These are phyloP conservation scores for Aureobasidium zeae DNA, from an alignment of 2,329 filamentous ascomycete species.

Conservation along the genomic window DNA sequence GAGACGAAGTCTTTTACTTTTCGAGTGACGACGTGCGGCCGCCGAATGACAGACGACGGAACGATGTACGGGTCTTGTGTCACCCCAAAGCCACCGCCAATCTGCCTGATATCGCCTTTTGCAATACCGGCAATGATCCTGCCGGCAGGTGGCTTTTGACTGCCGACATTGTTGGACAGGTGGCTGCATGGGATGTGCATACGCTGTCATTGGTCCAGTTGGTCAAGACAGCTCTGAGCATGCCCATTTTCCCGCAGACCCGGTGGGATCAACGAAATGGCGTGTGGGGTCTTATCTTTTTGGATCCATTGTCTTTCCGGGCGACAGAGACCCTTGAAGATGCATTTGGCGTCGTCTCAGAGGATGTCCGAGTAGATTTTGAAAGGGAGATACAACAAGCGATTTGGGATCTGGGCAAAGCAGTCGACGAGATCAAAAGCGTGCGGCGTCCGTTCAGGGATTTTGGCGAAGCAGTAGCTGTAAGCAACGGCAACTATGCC, in stretches of 20 bases:
- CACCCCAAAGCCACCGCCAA: constrained; percentile 34
- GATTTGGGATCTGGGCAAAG: constrained; percentile 27
- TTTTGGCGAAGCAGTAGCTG: not conserved
- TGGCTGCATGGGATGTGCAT: constrained; percentile 40
- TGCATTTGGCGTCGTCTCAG: constrained; percentile 3
- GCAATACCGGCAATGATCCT: constrained; percentile 48
- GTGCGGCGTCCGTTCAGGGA: not conserved
- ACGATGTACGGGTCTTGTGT: constrained; percentile 23
- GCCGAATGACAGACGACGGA: constrained; percentile 17
- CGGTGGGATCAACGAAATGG: constrained; percentile 26
- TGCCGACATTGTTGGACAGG: constrained; percentile 45
- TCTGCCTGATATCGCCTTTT: constrained; percentile 50
- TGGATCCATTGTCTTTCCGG: constrained; percentile 30
- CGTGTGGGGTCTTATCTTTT: constrained; percentile 32
- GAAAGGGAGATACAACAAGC: not conserved
- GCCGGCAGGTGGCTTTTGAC: constrained; percentile 49
- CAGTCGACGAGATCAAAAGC: constrained; percentile 14
- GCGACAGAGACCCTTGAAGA: constrained; percentile 16
- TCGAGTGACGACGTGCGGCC: not conserved
- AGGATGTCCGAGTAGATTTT: not conserved
- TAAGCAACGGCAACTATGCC: constrained; percentile 3
- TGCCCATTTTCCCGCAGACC: not conserved
- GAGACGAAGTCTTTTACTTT: constrained; percentile 11
- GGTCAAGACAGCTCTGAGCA: constrained; percentile 1
- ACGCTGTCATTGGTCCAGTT: constrained; percentile 2